Conservation (phyloP, 805 yeast genomes). For the Candida quercuum region DNA sequence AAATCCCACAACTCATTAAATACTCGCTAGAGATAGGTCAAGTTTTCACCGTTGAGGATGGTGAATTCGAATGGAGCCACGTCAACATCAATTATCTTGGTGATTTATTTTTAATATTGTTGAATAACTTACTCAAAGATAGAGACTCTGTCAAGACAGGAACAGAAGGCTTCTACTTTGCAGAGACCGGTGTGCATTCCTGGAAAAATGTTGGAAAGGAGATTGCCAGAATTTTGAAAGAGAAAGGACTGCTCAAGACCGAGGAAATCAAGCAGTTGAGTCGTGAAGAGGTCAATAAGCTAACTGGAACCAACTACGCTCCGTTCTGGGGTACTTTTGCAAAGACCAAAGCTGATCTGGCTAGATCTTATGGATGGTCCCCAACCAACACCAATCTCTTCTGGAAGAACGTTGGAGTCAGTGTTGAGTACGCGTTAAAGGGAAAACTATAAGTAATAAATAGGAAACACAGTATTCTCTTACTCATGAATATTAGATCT, state of each 20-base stretch:
- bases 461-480: too few relatives aligned
- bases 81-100: constrained; percentile 32
- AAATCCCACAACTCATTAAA: constrained; percentile 25
- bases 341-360: constrained; percentile 25
- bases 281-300: constrained; percentile 12
- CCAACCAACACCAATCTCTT: constrained; percentile 13
- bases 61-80: constrained; percentile 30
- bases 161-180: constrained; percentile 32
- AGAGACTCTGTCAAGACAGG: constrained; percentile 24
- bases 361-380: constrained; percentile 25
- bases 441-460: neutral
- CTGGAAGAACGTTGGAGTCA: constrained; percentile 1
- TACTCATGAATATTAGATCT: too few relatives aligned
- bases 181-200: constrained; percentile 24
- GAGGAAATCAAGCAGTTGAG: constrained; percentile 15
- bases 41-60: constrained; percentile 26
- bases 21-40: constrained; percentile 17
- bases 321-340: constrained; percentile 26
- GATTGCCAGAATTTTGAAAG: constrained; percentile 18
- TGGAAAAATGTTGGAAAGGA: constrained; percentile 27
- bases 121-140: constrained; percentile 18
- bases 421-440: neutral
- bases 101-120: constrained; percentile 23
- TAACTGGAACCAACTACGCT: constrained; percentile 15
- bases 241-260: constrained; percentile 12